phyloP scores from a whole-genome alignment of 139 green algal genomes.

The Chlamydomonas sp. region DNA sequence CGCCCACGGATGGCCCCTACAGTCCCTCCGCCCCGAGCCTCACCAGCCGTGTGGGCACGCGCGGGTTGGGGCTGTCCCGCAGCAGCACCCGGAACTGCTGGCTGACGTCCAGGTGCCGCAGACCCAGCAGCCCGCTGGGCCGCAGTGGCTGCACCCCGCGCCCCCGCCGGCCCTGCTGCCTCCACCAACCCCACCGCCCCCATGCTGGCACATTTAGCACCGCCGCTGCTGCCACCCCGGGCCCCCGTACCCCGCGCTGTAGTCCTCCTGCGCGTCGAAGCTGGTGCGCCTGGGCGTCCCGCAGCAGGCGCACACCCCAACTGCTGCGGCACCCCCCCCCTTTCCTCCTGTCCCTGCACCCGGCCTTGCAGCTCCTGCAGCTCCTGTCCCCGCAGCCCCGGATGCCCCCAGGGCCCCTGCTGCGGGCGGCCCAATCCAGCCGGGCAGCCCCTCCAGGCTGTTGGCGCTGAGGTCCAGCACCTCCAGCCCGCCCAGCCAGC shows the following conservation, averaged over 20 bases:
- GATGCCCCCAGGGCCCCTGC: neutral
- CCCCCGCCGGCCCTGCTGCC: no score
- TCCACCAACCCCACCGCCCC: no score
- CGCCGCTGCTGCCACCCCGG: no score
- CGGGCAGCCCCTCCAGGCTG: constrained; percentile 7
- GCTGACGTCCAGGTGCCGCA: constrained; percentile 24
- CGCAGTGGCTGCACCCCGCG: no score
- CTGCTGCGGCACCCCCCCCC: no score
- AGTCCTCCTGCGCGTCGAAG: neutral
- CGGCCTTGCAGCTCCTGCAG: neutral
- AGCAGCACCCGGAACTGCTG: constrained; percentile 28
- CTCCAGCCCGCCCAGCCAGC: constrained; percentile 5
- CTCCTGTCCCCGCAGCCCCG: neutral
- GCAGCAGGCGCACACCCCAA: no score
- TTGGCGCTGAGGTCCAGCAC: constrained; percentile 15
- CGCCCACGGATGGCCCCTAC: neutral
- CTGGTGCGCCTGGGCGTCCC: neutral
- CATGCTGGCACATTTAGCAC: no score
- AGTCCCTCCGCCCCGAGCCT: neutral
- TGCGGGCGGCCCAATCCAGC: neutral
- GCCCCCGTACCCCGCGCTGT: no score
- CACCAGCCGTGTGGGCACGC: neutral
- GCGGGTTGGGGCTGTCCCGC: neutral
- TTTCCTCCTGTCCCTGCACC: no score
- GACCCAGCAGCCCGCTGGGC: neutral